Conservation (phyloP, 2,329 filamentous ascomycete species). For the Cordyceps javanica region DNA sequence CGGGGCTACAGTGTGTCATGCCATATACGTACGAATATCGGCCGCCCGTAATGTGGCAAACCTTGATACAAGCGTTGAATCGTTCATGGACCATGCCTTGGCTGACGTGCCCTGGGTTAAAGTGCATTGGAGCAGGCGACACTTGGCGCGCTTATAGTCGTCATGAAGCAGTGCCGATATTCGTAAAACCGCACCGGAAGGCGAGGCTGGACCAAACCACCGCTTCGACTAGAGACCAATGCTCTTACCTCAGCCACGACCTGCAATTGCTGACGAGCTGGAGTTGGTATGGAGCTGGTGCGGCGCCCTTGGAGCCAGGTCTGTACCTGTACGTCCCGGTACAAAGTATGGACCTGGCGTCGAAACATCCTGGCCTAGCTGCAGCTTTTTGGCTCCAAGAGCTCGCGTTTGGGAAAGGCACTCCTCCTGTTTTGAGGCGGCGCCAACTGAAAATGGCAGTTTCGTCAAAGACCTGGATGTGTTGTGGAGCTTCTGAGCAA, state of each 20-base stretch:
- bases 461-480: not conserved
- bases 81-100: not conserved
- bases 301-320: not conserved
- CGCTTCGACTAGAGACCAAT: not conserved
- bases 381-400: not conserved
- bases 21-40: not conserved
- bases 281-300: not conserved
- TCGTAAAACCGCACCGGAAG: not conserved
- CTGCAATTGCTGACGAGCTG: not conserved
- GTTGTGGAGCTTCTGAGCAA: not conserved
- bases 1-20: not conserved
- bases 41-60: not conserved
- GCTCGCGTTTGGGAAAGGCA: not conserved
- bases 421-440: not conserved
- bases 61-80: not conserved
- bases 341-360: not conserved
- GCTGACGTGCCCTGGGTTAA: not conserved
- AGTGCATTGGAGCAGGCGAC: not conserved
- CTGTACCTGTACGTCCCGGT: conserved; percentile 8
- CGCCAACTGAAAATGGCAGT: not conserved
- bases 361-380: conserved; percentile 6
- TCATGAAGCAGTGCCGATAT: not conserved
- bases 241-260: not conserved
- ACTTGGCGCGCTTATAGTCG: not conserved
- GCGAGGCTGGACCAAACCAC: not conserved